These are phyloP conservation scores for Acarospora socialis DNA, from an alignment of 2,329 filamentous ascomycete species.

Conservation along the genomic window DNA sequence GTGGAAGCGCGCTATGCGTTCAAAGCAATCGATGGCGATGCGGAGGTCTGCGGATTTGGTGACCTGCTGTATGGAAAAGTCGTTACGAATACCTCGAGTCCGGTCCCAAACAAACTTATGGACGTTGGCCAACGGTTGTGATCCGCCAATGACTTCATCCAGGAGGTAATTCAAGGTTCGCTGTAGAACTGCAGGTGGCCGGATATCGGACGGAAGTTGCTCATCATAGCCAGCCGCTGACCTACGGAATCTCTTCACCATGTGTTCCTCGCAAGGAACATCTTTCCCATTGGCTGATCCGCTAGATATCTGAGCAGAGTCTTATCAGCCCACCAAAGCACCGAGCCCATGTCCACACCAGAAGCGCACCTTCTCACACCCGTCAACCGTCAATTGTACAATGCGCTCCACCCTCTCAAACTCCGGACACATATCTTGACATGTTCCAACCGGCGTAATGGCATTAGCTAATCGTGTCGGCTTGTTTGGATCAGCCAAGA, in stretches of 20 bases:
- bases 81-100: constrained; percentile 49
- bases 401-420: constrained; percentile 48
- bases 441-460: constrained; percentile 47
- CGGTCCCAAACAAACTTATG: constrained; percentile 54
- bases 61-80: constrained; percentile 49
- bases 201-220: constrained; percentile 48
- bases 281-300: constrained; percentile 12
- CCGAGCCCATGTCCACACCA: constrained; percentile 1
- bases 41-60: constrained; percentile 41
- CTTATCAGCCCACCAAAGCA: neutral
- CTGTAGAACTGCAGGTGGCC: constrained; percentile 38
- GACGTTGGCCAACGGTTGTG: constrained; percentile 35
- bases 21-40: constrained; percentile 45
- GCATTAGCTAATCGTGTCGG: constrained; percentile 45
- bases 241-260: constrained; percentile 51
- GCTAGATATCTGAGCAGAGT: constrained; percentile 6
- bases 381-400: constrained; percentile 46
- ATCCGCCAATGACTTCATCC: constrained; percentile 37
- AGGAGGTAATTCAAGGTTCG: constrained; percentile 34
- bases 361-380: constrained; percentile 40
- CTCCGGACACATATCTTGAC: constrained; percentile 50
- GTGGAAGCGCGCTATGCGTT: constrained; percentile 50
- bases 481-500: constrained; percentile 45
- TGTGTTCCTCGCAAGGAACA: constrained; percentile 36
- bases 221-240: constrained; percentile 49